phyloP scores from a whole-genome alignment of 495 filamentous ascomycete species.

The Annulohypoxylon bovei region DNA sequence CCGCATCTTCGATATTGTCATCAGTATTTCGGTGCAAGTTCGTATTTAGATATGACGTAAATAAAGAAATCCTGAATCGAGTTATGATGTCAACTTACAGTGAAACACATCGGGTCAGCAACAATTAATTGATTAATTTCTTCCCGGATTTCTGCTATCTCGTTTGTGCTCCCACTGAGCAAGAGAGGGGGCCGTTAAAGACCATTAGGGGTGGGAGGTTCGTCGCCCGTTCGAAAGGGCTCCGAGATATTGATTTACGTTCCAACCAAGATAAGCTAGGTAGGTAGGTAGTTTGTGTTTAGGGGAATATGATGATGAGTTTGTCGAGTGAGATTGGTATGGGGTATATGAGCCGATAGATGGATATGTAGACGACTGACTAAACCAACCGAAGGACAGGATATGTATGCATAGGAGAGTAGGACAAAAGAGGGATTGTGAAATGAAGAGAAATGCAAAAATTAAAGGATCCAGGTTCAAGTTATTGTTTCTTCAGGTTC shows the following conservation, averaged over 20 bases:
- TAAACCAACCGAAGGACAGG: background rate
- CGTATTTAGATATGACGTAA: background rate
- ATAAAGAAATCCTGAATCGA: background rate
- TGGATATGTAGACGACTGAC: background rate
- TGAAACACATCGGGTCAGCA: conserved; percentile 27
- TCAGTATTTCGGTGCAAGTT: conserved; percentile 7
- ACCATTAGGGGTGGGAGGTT: conserved; percentile 23
- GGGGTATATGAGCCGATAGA: background rate
- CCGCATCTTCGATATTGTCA: conserved; percentile 26
- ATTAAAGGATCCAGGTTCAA: conserved; percentile 17
- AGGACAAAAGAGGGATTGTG: conserved; percentile 17
- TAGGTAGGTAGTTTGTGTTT: background rate
- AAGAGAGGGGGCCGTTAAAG: conserved; percentile 13
- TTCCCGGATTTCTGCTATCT: background rate
- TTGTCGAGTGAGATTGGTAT: background rate
- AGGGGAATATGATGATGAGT: conserved; percentile 9
- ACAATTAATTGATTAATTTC: background rate
- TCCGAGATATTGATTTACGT: conserved; percentile 7
- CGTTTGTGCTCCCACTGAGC: conserved; percentile 22
- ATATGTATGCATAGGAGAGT: conserved; percentile 2
- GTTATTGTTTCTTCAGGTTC: conserved; percentile 18
- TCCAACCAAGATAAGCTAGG: conserved; percentile 3
- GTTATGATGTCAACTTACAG: conserved; percentile 19
- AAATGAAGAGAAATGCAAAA: conserved; percentile 40
- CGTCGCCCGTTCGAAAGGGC: conserved; percentile 3